A percentile compares a stretch with the other conserved stretches of the same genome.
Conservation (phyloP, 148 eudicot species). For the Rhododendron williamsianum region DNA sequence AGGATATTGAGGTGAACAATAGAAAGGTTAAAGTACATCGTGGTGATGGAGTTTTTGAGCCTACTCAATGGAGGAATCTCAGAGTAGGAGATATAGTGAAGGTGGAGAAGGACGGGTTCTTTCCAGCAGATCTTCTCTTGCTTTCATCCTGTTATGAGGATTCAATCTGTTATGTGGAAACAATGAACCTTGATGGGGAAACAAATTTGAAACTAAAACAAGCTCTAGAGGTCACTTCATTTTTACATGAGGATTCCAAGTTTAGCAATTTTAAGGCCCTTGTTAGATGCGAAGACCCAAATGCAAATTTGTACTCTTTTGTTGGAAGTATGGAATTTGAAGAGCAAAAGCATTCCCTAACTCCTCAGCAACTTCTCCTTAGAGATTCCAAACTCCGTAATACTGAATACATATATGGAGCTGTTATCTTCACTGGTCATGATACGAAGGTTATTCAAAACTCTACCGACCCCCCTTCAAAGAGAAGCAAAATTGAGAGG, state of each 20-base stretch:
- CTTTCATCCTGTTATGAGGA: slow-evolving; percentile 91
- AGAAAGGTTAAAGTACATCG: slow-evolving; percentile 67
- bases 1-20: slow-evolving; percentile 86
- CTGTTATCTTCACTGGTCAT: slow-evolving; percentile 81
- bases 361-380: slow-evolving; percentile 79
- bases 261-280: slow-evolving; percentile 59
- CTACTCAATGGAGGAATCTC: slow-evolving; percentile 60
- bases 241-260: slow-evolving; percentile 44
- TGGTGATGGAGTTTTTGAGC: slow-evolving; percentile 54
- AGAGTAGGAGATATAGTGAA: slow-evolving; percentile 85
- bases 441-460: slow-evolving; percentile 96
- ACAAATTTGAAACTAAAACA: slow-evolving; percentile 92
- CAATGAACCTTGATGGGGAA: slow-evolving; percentile 98
- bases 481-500: slow-evolving; percentile 82
- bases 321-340: slow-evolving; percentile 78
- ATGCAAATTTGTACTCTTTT: slow-evolving; percentile 78
- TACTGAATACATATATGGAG: slow-evolving; percentile 77
- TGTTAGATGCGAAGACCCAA: slow-evolving; percentile 87
- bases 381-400: slow-evolving; percentile 87
- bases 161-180: slow-evolving; percentile 85
- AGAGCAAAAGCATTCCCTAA: slow-evolving; percentile 58
- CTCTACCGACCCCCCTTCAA: slow-evolving; percentile 87
- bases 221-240: slow-evolving; percentile 65
- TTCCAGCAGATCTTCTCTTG: slow-evolving; percentile 84
- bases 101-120: slow-evolving; percentile 84